These are phyloP conservation scores for Xylaria multiplex DNA, from an alignment of 2,329 filamentous ascomycete species.

Conservation along the genomic window DNA sequence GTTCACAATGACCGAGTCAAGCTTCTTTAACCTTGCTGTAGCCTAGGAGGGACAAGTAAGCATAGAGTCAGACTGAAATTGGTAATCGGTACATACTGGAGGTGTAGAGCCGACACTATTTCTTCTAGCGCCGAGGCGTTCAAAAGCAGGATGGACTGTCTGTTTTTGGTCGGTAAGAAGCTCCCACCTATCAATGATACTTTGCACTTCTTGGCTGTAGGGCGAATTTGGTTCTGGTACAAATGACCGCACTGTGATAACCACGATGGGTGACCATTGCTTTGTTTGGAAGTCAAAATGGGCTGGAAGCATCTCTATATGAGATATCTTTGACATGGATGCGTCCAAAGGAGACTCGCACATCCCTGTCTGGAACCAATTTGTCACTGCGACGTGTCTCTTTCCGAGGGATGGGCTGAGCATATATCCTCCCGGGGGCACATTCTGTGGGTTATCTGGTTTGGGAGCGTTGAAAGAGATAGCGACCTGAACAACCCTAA, in stretches of 20 bases:
- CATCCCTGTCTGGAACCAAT: conserved; percentile 63
- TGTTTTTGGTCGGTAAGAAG: conserved; percentile 73
- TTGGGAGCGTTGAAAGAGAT: conserved; percentile 78
- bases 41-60: conserved; percentile 40
- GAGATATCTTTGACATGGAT: conserved; percentile 73
- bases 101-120: conserved; percentile 56
- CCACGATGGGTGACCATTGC: conserved; percentile 65
- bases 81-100: conserved; percentile 30
- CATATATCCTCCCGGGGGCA: conserved; percentile 56
- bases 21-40: conserved; percentile 63
- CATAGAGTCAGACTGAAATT: neutral
- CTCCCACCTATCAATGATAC: conserved; percentile 85
- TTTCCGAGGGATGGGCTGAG: conserved; percentile 65
- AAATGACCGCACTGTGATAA: conserved; percentile 79
- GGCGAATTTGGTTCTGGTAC: conserved; percentile 63
- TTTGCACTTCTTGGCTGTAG: conserved; percentile 73
- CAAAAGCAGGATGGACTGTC: conserved; percentile 77
- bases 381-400: conserved; percentile 66
- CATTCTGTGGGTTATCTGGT: conserved; percentile 62
- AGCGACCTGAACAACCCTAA: conserved; percentile 77
- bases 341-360: conserved; percentile 57
- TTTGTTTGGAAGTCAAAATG: conserved; percentile 69
- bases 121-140: conserved; percentile 74
- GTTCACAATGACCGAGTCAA: conserved; percentile 74
- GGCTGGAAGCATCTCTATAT: conserved; percentile 77